Percentiles rank a stretch among this genome's conserved stretches.
Conservation (phyloP, 2,329 filamentous ascomycete species). For the Huntiella savannae region DNA sequence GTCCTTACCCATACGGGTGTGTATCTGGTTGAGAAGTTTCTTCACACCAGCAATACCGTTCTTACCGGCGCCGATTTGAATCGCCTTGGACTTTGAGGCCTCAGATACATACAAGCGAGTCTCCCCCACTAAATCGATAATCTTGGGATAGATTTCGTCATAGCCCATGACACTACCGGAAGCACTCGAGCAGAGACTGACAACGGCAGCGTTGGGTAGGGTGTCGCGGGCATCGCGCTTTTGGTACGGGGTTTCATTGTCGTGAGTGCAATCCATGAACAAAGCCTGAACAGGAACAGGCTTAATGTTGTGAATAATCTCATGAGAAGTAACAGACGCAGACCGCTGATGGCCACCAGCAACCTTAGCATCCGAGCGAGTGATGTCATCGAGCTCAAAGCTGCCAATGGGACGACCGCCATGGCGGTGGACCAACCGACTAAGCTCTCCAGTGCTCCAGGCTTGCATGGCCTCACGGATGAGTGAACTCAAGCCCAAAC, state of each 20-base stretch:
- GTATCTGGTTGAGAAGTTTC: conserved; percentile 84
- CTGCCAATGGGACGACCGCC: conserved; percentile 89
- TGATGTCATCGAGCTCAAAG: conserved; percentile 82
- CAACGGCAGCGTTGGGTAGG: conserved; percentile 78
- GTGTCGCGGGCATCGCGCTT: conserved; percentile 90
- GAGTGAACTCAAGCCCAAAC: conserved; percentile 73
- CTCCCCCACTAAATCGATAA: conserved; percentile 87
- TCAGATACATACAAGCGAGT: conserved; percentile 64
- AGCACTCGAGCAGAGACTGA: conserved; percentile 88
- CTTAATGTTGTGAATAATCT: conserved; percentile 64
- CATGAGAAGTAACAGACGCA: conserved; percentile 25
- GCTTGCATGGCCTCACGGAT: conserved; percentile 98
- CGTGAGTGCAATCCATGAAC: conserved; percentile 98
- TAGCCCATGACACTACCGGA: conserved; percentile 96
- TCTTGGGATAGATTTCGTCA: conserved; percentile 82
- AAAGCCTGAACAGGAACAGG: conserved; percentile 79
- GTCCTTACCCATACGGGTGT: conserved; percentile 87
- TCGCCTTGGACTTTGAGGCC: conserved; percentile 40
- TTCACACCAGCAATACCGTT: conserved; percentile 80
- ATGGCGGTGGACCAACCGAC: conserved; percentile 79
- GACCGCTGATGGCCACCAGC: neutral
- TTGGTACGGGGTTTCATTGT: conserved; percentile 91
- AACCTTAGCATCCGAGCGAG: conserved; percentile 32
- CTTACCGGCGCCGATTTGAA: conserved; percentile 50
- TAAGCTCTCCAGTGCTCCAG: conserved; percentile 87